phyloP scores from a whole-genome alignment of 164 flowering plant genomes.

The Chloranthus sessilifolius region DNA sequence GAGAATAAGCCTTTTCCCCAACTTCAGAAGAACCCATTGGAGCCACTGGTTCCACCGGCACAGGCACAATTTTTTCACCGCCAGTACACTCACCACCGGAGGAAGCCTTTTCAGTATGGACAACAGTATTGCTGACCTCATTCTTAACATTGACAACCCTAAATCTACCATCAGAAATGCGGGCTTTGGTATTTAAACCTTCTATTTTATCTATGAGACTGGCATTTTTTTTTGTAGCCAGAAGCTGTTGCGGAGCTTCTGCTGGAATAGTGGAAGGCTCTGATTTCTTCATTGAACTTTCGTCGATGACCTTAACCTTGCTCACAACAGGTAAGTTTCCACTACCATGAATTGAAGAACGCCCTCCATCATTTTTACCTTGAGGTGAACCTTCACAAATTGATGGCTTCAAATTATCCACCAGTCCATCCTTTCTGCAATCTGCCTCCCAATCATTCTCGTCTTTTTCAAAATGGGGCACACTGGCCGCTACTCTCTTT shows the following conservation, averaged over 20 bases:
- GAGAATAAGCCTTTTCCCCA: slow-evolving; percentile 17
- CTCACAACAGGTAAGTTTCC: slow-evolving; percentile 24
- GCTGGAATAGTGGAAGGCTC: slow-evolving; percentile 14
- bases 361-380: slow-evolving; percentile 13
- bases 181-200: slow-evolving; percentile 67
- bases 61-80: slow-evolving; percentile 23
- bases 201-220: slow-evolving; percentile 70
- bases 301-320: slow-evolving; percentile 27
- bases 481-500: slow-evolving; percentile 23
- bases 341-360: slow-evolving; percentile 19
- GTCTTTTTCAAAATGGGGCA: slow-evolving; percentile 24
- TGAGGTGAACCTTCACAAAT: slow-evolving; percentile 24
- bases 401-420: slow-evolving; percentile 22
- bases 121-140: slow-evolving; percentile 21
- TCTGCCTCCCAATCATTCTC: slow-evolving; percentile 43
- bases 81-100: slow-evolving; percentile 22
- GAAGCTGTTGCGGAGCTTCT: slow-evolving; percentile 13
- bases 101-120: slow-evolving; percentile 23
- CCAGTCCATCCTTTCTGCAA: slow-evolving; percentile 27
- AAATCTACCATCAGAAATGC: slow-evolving; percentile 47
- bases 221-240: slow-evolving; percentile 38
- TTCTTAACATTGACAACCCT: slow-evolving; percentile 23
- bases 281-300: slow-evolving; percentile 21
- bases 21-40: slow-evolving; percentile 12
- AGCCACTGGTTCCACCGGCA: slow-evolving; percentile 25